Conservation (phyloP, 2,329 filamentous ascomycete species). For the Cladorrhinum sp. region DNA sequence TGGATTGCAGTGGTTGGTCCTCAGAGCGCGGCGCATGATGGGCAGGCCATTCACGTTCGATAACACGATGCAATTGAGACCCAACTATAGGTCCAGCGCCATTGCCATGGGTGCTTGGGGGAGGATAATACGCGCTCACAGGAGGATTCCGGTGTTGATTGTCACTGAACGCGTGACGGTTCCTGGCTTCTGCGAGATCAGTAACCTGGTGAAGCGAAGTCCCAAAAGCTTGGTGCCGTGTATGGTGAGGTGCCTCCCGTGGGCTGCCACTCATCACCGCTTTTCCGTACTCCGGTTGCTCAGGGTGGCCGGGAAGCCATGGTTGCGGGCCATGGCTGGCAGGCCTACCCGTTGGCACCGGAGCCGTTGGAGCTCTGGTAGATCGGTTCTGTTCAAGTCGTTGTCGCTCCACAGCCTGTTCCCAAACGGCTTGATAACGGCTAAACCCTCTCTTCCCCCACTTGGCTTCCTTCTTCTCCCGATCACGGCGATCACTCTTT, state of each 20-base stretch:
- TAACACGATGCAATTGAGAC: constrained; percentile 14
- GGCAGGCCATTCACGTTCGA: constrained; percentile 22
- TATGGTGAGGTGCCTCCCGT: constrained; percentile 10
- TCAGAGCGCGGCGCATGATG: constrained; percentile 32
- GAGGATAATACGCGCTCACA: neutral
- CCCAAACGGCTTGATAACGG: constrained; percentile 42
- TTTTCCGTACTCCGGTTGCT: constrained; percentile 1
- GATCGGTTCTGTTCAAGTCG: constrained; percentile 24
- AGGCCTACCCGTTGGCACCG: constrained; percentile 16
- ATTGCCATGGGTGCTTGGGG: constrained; percentile 1
- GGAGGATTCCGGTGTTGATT: constrained; percentile 10
- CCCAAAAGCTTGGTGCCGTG: constrained; percentile 2
- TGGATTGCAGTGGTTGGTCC: constrained; percentile 46
- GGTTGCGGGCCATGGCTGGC: constrained; percentile 18
- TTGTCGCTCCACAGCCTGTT: constrained; percentile 32
- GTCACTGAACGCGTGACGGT: constrained; percentile 1
- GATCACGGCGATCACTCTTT: constrained; percentile 21
- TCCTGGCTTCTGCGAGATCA: neutral
- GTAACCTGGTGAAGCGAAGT: constrained; percentile 2
- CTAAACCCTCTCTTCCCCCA: constrained; percentile 45
- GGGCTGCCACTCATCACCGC: constrained; percentile 6
- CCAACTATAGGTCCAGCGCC: constrained; percentile 24
- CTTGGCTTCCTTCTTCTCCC: constrained; percentile 30
- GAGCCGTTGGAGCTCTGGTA: constrained; percentile 2
- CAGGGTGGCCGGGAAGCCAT: constrained; percentile 7